phyloP scores from a whole-genome alignment of 1,139 yeast species.

The Protomyces arabidopsidicola region DNA sequence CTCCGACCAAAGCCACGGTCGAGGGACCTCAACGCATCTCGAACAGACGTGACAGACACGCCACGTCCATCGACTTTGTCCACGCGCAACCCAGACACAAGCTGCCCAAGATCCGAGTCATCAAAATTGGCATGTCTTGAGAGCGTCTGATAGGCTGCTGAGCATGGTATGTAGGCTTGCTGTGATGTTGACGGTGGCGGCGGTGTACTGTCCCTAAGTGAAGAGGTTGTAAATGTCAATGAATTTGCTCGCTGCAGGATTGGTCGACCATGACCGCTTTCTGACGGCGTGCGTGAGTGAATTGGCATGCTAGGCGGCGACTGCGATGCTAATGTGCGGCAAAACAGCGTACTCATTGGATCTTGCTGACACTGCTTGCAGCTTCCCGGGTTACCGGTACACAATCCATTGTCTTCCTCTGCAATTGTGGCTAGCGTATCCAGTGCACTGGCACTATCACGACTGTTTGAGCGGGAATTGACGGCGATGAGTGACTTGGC shows the following conservation, averaged over 20 bases:
- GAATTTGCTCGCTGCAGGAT: conserved; percentile 28
- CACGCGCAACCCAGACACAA: conserved; percentile 43
- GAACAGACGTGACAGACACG: conserved; percentile 14
- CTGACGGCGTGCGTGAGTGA: conserved; percentile 11
- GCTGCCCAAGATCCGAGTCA: conserved; percentile 63
- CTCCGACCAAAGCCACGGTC: conserved; percentile 21
- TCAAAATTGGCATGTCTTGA: conserved; percentile 73
- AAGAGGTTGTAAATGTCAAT: conserved; percentile 23
- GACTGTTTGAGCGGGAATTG: neutral
- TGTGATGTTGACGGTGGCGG: conserved; percentile 34
- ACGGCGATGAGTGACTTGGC: conserved; percentile 23
- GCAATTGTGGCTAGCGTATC: conserved; percentile 26
- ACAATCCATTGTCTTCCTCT: conserved; percentile 43
- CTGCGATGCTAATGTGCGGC: conserved; percentile 65
- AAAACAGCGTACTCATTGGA: conserved; percentile 83
- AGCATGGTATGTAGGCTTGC: conserved; percentile 72
- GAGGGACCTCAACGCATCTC: conserved; percentile 13
- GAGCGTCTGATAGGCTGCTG: conserved; percentile 81
- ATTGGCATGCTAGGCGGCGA: conserved; percentile 29
- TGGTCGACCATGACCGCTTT: conserved; percentile 31
- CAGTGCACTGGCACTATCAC: conserved; percentile 5
- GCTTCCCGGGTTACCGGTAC: conserved; percentile 48
- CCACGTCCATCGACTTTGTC: conserved; percentile 16
- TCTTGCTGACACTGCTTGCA: conserved; percentile 79
- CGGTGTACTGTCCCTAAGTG: conserved; percentile 19